Evolutionary conservation across 495 filamentous ascomycete genomes (phyloP), one percentile per base, ranked within the genome.

Genomic region (Lophiotrema nucula): DNA sequence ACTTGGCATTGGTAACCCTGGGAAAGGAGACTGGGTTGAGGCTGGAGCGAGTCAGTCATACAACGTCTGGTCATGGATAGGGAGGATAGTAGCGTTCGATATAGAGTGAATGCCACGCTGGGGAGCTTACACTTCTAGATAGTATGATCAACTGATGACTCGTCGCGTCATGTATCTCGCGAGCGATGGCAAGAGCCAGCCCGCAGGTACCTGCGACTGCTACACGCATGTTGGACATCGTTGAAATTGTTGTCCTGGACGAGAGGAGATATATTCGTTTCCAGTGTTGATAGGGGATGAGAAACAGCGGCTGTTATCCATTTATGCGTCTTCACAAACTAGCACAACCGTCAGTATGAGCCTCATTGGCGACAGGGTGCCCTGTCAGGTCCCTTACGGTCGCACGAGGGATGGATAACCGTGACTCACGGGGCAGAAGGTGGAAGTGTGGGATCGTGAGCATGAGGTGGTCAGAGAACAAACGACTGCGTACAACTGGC

Each of bases 201-300:
- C 84, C 85, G 62, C 84, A 83, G 45, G 81, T 85, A 23, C 87
- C 87, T 47, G 85, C 87, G 57, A 90, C 82, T 52, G 84, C 87
- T 67, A 90, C 81, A 71, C 83, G 80, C 81, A 88, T 88, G 15
- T 28, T 62, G 26, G 52, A 56, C 63, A 62, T 66, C 8, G 16
- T 58, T 6, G 52, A 35, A 12, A 12, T 45, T 18, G 19, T 25
- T 37, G 16, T 16, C 0, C 33, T 41, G 11, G 44, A 21, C 16
- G 15, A 19, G 23, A 26, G 27, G 23, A 39, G 4, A 45, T 39
- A 58, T 26, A 22, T 33, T 16, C 8, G 31, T n/a, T n/a, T n/a
- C n/a, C 8, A 35, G 31, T 8, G n/a, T 28, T 27, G 25, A 39
- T 35, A 8, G 8, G n/a, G 31, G n/a, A n/a, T 35, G 26, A 51